Base-by-base conservation (phyloP, 805 yeast species). In the Yamadazyma philogaea region DNA sequence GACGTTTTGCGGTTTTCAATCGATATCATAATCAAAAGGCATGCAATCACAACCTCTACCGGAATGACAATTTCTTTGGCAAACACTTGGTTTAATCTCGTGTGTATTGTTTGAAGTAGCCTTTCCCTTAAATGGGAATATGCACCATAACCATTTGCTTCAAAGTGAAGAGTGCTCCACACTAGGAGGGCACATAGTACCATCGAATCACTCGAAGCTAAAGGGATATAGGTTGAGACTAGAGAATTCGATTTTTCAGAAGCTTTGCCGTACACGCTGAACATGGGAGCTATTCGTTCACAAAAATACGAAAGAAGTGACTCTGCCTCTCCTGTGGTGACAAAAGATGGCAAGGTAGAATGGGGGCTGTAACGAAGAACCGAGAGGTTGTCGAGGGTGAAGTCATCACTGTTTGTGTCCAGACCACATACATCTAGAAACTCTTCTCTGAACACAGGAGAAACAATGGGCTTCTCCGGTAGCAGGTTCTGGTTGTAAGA, bases 11-110 rank as follows among this genome's bases (percentile, higher is more conserved):
- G 34, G 16, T 40, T 40, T 17, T 40, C 43, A 22, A 40, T 34
- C 7, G 43, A 35, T n/a, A 40, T 40, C 39, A 40, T 34, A 7
- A 40, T 40, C 35, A 40, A 28, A 2, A 40, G 30, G n/a, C 28
- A 19, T 10, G 43, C 43, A 10, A 40, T 17, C n/a, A 35, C 28
- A 16, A 34, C 43, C 15, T 40, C 43, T 8, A 40, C 21, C 12
- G 39, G 30, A 3, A 4, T 19, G 6, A 11, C 10, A 3, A n/a
- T 2, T 6, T n/a, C 20, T 7, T 19, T 12, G 21, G 18, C n/a
- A 15, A 20, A 18, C 3, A 34, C 21, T 11, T 32, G 24, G 30
- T 21, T 22, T 14, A 40, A 18, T 16, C 26, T 19, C 15, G 3
- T 24, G 22, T 37, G 34, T 6, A 37, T 20, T 7, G 7, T 7